Evolutionary conservation across 192 early-diverging fungal genomes (phyloP), one percentile per base, ranked within the genome.

Genomic region (Cladochytrium replicatum): DNA sequence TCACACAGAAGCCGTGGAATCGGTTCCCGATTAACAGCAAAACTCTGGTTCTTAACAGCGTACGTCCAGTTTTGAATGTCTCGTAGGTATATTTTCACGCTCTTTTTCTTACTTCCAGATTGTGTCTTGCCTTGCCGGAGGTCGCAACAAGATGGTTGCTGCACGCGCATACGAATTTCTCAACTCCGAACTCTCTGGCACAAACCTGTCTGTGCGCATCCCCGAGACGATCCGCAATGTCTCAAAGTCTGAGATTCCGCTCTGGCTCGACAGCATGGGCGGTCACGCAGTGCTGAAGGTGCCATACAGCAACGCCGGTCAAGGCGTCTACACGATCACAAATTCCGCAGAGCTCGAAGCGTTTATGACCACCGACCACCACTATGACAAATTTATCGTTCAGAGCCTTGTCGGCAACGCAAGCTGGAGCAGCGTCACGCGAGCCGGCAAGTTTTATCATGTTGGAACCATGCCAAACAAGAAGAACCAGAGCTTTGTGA

Each of bases 341-440:
- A 85, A 79, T 51, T 66, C 74, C 24, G 37, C 64, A 19, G 88
- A 91, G 61, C 66, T 91, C 23, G 63, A 78, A 25, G 65, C 68
- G 11, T 91, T 91, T 54, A 75, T 91, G 72, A 67, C 72, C 6
- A 61, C 66, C 26, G 79, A 82, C 54, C 88, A 91, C 44, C 77
- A 84, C 48, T 91, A 91, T 58, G 81, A 89, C 67, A 91, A 91
- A 69, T 91, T 87, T 50, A 89, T 91, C 64, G 88, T 91, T 2
- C 88, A 91, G 56, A 82, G 78, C 11, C 66, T 91, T 6, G 88
- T 91, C 25, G 88, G 88, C 13, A 89, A 89, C 45, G 85, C 88
- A 5, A 83, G 83, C 2, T 89, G 86, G 86, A 82, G 78, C 2
- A 80, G 75, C 29, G 65, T 77, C 15, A 83, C 86, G 6, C 60